These are phyloP conservation scores for Aspergillus fijiensis DNA, from an alignment of 2,329 filamentous ascomycete species.

Conservation along the genomic window DNA sequence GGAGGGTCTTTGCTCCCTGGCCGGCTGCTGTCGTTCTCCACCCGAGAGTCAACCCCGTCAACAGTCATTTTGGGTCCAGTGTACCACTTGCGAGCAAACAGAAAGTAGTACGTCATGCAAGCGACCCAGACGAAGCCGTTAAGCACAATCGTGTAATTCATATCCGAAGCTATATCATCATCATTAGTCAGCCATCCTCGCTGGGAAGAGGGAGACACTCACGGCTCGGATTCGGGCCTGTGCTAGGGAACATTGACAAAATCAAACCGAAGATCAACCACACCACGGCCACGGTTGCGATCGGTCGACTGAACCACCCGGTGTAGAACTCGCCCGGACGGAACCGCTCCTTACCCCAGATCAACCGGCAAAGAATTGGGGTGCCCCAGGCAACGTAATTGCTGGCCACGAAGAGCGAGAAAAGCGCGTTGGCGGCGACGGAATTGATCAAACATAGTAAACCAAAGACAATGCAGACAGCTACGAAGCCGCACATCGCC, in stretches of 20 bases:
- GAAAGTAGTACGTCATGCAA: constrained; percentile 55
- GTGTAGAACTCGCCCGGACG: constrained; percentile 61
- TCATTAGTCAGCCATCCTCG: constrained; percentile 10
- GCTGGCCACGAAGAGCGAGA: constrained; percentile 56
- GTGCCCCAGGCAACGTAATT: constrained; percentile 62
- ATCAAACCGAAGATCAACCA: constrained; percentile 59
- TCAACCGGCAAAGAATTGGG: constrained; percentile 58
- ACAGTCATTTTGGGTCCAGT: constrained; percentile 60
- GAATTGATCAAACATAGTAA: constrained; percentile 59
- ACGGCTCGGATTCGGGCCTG: constrained; percentile 54
- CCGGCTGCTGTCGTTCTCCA: constrained; percentile 1
- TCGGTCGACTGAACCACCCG: constrained; percentile 51
- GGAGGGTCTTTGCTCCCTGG: constrained; percentile 19
- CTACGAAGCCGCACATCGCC: constrained; percentile 55
- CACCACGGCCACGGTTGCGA: constrained; percentile 54
- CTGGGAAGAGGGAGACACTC: constrained; percentile 17
- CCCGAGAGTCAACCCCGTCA: constrained; percentile 24
- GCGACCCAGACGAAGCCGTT: constrained; percentile 61
- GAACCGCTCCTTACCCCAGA: constrained; percentile 61
- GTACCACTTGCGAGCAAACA: constrained; percentile 62
- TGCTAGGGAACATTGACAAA: constrained; percentile 59
- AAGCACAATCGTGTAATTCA: constrained; percentile 66
- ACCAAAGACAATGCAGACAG: constrained; percentile 54
- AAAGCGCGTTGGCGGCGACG: constrained; percentile 59
- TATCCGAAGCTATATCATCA: constrained; percentile 41